Evolutionary conservation across 2,329 filamentous ascomycete genomes (phyloP), one percentile per base, ranked within the genome.

Genomic region (Incumbomyces delicatus): DNA sequence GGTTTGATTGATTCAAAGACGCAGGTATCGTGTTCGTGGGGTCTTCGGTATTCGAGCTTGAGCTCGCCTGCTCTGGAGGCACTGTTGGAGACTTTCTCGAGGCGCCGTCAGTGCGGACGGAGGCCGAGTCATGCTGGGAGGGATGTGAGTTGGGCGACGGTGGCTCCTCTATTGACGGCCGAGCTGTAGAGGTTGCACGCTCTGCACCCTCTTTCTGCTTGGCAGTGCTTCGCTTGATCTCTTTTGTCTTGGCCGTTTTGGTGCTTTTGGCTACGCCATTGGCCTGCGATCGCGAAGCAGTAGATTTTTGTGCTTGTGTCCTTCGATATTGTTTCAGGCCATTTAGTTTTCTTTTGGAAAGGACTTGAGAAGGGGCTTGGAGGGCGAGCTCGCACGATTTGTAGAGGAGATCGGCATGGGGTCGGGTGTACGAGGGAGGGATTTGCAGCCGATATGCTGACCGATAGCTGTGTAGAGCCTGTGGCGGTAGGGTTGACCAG

Each of bases 321-420:
- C 49, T 46, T 34, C 49, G 44, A 33, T 53, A 52, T 16, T 49
- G 46, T 29, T 52, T 51, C 31, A 55, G 50, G 16, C 56, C 54
- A 12, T 46, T 49, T 10, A 48, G 38, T 46, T 49, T 54, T 20
- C 62, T 60, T 33, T 63, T 60, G 10, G 64, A 63, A 6, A 67
- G 65, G 34, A 72, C 66, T 16, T 65, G 59, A 7, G 69, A 71
- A 6, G 69, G 68, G 1, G 67, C 68, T 30, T 62, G 65, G 4
- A 66, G 58, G n/a, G 67, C 70, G 30, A 70, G 60, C 17, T 69
- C 66, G 44, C 63, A 62, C 2, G 67, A 65, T 33, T 54, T 50
- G 46, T 75, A 67, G 42, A 72, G 63, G 45, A 72, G 60, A 41
- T 68, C 64, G 52, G 70, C 70, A 55, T 72, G 70, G 46, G 64